Evolutionary conservation across 805 yeast species (phyloP).

Genomic region (Maudiozyma barnettii): DNA sequence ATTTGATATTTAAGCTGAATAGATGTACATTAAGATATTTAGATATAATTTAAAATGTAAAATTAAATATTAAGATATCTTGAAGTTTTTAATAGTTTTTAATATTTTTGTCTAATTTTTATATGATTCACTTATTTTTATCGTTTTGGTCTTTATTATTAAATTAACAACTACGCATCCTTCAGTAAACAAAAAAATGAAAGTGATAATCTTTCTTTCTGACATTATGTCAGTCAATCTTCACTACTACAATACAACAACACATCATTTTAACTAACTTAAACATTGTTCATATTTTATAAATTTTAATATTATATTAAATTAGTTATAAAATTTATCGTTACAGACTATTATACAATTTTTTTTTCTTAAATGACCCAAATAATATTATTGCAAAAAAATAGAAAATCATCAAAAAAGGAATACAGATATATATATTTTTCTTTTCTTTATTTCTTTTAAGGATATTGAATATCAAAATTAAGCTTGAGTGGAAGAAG

Average conservation of each 20-base stretch:
- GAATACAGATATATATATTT: background rate
- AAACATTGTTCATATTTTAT: background rate
- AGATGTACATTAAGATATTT: too few species aligned
- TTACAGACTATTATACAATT: conserved; percentile 6
- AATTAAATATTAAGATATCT: too few species aligned
- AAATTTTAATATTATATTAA: background rate
- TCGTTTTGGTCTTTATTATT: background rate
- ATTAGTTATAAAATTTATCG: conserved; percentile 1
- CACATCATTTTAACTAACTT: background rate
- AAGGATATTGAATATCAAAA: conserved; percentile 1
- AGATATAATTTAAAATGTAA: too few species aligned
- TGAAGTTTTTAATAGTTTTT: too few species aligned
- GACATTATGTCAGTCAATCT: too few species aligned
- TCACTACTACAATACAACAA: background rate
- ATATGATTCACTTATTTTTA: too few species aligned
- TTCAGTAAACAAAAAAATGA: background rate
- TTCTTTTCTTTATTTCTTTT: background rate
- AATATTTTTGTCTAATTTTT: background rate
- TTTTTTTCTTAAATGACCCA: conserved; percentile 1
- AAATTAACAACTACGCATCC: background rate
- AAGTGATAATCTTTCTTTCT: background rate
- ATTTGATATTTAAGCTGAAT: too few species aligned
- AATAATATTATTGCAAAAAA: conserved; percentile 1
- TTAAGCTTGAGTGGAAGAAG: conserved; percentile 48
- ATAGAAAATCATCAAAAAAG: background rate